Conservation (phyloP, 2,329 filamentous ascomycete genomes). For the Didymella glomerata region DNA sequence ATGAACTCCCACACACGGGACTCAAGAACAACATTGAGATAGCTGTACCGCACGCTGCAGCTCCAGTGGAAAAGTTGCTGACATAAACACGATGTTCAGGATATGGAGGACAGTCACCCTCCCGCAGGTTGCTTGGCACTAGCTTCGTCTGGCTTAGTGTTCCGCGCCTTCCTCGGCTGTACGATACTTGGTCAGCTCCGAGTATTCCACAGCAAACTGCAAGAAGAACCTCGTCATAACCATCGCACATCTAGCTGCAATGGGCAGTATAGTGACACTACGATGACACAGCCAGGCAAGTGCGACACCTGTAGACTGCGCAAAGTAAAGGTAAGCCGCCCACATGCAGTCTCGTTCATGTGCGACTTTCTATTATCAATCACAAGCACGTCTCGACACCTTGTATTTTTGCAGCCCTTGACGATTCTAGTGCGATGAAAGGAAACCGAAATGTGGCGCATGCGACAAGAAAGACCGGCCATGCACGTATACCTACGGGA, state of each 20-base stretch:
- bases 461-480: slow-evolving; percentile 41
- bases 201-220: not conserved
- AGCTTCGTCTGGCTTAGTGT: not conserved
- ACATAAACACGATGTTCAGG: too few relatives aligned
- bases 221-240: not conserved
- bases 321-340: slow-evolving; percentile 41
- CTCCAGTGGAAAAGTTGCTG: too few relatives aligned
- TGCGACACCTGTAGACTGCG: slow-evolving; percentile 44
- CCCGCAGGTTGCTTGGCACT: not conserved
- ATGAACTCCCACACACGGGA: not conserved
- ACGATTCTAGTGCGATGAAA: slow-evolving; percentile 39
- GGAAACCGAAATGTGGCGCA: slow-evolving; percentile 39
- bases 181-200: not conserved
- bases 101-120: not conserved
- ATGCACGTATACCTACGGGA: slow-evolving; percentile 42
- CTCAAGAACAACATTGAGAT: too few relatives aligned
- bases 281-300: slow-evolving; percentile 45
- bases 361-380: not conserved
- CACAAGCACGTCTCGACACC: not conserved
- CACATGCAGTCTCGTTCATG: not conserved
- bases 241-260: not conserved
- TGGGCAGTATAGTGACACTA: not conserved
- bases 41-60: too few relatives aligned
- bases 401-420: not conserved
- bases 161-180: not conserved